Evolutionary conservation across 169 alveolate genomes (phyloP).

Genomic region (Cryptosporidium ubiquitum): DNA sequence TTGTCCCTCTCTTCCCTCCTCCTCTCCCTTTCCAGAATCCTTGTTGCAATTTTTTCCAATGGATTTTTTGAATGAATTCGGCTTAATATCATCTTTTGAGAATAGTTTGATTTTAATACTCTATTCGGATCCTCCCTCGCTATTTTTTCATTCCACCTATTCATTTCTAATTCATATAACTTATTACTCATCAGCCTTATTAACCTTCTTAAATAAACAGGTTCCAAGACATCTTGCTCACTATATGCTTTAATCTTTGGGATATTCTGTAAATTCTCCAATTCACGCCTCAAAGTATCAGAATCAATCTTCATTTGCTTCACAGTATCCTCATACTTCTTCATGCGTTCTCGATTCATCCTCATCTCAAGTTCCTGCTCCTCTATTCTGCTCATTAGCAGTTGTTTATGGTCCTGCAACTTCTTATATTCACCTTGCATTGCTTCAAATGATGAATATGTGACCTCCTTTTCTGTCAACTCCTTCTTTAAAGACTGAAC

Average conservation of each 20-base stretch:
- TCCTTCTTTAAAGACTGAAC: constrained; percentile 30
- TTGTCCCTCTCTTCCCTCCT: constrained; percentile 3
- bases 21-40: constrained; percentile 3
- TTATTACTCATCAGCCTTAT: constrained; percentile 38
- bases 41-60: constrained; percentile 8
- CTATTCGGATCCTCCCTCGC: constrained; percentile 27
- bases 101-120: not conserved
- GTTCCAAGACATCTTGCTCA: constrained; percentile 63
- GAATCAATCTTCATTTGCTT: constrained; percentile 14
- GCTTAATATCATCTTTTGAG: not conserved
- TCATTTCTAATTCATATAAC: constrained; percentile 52
- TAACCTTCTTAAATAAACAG: constrained; percentile 45
- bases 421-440: constrained; percentile 48
- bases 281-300: constrained; percentile 3
- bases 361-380: constrained; percentile 40
- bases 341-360: constrained; percentile 3
- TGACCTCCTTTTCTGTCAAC: constrained; percentile 10
- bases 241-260: constrained; percentile 73
- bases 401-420: constrained; percentile 44
- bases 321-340: constrained; percentile 20
- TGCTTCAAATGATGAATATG: constrained; percentile 19
- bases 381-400: constrained; percentile 38
- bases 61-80: not conserved
- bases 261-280: constrained; percentile 41
- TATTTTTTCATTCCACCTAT: constrained; percentile 38